Percentiles rank a stretch among this genome's conserved stretches.
Conservation (phyloP, 192 early-diverging fungal genomes). For the Diversispora eburnea region DNA sequence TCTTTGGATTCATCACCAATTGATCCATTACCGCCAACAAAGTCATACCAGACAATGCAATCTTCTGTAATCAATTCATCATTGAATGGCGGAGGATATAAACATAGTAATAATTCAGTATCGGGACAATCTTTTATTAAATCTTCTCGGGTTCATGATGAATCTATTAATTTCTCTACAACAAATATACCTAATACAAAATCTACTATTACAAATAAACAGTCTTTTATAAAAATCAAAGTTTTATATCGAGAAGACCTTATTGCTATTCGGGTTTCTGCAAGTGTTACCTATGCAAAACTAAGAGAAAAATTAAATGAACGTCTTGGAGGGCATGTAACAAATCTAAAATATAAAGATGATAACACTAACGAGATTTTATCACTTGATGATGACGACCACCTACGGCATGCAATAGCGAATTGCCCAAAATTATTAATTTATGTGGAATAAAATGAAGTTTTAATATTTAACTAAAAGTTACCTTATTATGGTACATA, state of each 20-base stretch:
- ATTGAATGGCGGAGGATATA: slow-evolving; percentile 6
- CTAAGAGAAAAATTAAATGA: slow-evolving; percentile 60
- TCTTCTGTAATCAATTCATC: slow-evolving; percentile 19
- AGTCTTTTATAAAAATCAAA: slow-evolving; percentile 63
- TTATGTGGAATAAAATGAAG: not conserved
- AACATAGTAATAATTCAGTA: slow-evolving; percentile 29
- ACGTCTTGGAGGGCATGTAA: slow-evolving; percentile 43
- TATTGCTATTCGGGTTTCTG: slow-evolving; percentile 67
- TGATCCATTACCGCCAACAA: slow-evolving; percentile 33
- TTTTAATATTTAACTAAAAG: no score
- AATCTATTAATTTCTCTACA: not conserved
- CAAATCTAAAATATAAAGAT: slow-evolving; percentile 42
- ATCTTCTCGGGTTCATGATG: slow-evolving; percentile 35
- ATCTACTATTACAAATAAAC: not conserved
- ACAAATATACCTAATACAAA: not conserved
- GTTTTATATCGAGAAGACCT: slow-evolving; percentile 67
- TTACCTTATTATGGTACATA: no score
- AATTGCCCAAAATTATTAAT: slow-evolving; percentile 7
- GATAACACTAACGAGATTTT: slow-evolving; percentile 29
- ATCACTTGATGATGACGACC: not conserved
- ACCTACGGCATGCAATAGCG: not conserved
- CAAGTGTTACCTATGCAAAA: slow-evolving; percentile 49
- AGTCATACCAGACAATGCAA: slow-evolving; percentile 17
- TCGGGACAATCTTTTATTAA: slow-evolving; percentile 32
- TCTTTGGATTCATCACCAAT: not conserved